Base-by-base conservation (phyloP, 2,329 filamentous ascomycete genomes). In the Coleophoma cylindrospora region DNA sequence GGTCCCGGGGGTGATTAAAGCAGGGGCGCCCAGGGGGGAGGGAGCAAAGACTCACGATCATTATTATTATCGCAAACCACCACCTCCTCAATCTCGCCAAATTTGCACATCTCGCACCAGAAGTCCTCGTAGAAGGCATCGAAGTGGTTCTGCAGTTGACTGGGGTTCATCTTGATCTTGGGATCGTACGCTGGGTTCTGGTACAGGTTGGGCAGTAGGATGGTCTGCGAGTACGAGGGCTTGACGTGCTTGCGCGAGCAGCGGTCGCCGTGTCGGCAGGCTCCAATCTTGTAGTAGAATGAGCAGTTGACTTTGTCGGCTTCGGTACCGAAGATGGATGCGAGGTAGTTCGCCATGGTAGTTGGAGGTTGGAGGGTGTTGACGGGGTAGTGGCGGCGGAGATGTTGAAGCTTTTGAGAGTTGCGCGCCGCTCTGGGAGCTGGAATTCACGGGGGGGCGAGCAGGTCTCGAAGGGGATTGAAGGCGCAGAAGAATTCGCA, bases 271-370 rank as follows among this genome's bases (percentile, higher is more conserved):
- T 99, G 94, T 56, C 94, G 87, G 78, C 94, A 99, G 49, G 94
- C 94, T 69, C 94, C 94, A 71, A 99, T 99, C 78, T 99, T 99
- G 87, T 96, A 91, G 84, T 99, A 99, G 83, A 99, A 99, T 51
- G 88, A 94, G 82, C 94, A 96, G 81, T 97, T 96, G 77, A 96
- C 91, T 64, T 92, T 99, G 84, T 99, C 94, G 73, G 97, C 94
- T 80, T 99, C 94, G 32, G 94, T 99, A 66, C 94, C 94, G 79
- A 99, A 99, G 75, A 99, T 99, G 68, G 91, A 96, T 65, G 94
- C 94, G 70, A 99, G 88, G 70, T 96, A 97, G 79, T 96, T 96
- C 66, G 91, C 91, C 91, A 96, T 96, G 66, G 27, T 73, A 58
- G 27, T 27, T 27, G 27, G 6, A 27, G 27, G 27, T 27, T 27